Base-by-base conservation (phyloP, 495 filamentous ascomycete species). In the Penicillium tannophilum region DNA sequence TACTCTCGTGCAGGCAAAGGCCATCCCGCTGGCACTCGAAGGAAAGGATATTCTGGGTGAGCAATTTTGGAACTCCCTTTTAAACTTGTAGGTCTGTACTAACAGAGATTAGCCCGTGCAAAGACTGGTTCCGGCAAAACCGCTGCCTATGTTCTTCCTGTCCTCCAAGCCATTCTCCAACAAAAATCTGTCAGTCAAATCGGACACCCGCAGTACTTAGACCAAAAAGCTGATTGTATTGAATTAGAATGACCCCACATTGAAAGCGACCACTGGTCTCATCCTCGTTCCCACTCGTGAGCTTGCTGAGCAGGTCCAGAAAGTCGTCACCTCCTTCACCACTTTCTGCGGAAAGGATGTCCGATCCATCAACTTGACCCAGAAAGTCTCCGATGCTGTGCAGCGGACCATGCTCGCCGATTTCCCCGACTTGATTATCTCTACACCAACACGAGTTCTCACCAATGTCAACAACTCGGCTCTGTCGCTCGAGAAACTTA, bases 111-210 rank as follows among this genome's bases (percentile, higher is more conserved):
- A 86, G 86, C 91, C 52, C 90, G 90, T 62, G 89, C 93, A 43
- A 94, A 92, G 73, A 97, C 93, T 19, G 93, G 93, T 28, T 94
- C 92, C 19, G 93, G 94, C 47, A 98, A 98, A 76, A 98, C 94
- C 6, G 90, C 90, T n/a, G 94, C 94, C 52, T 98, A 98, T 73
- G 79, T 97, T n/a, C 82, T 98, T 26, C 94, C 94, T 1, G 82
- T 97, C 41, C 74, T 98, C 41, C 88, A 96, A 61, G 78, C 81
- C 23, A 90, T 96, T 52, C 80, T 98, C 11, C 86, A 85, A 64
- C 82, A 82, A 52, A 96, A 96, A 77, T 67, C 79, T 63, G 89
- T 89, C 70, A 53, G 83, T 68, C 11, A 16, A 45, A 42, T 60
- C 42, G 4, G n/a, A 48, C 61, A 35, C 11, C 26, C 24, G n/a